Conservation (phyloP, 306 rosid species). For the Vigna mungo region DNA sequence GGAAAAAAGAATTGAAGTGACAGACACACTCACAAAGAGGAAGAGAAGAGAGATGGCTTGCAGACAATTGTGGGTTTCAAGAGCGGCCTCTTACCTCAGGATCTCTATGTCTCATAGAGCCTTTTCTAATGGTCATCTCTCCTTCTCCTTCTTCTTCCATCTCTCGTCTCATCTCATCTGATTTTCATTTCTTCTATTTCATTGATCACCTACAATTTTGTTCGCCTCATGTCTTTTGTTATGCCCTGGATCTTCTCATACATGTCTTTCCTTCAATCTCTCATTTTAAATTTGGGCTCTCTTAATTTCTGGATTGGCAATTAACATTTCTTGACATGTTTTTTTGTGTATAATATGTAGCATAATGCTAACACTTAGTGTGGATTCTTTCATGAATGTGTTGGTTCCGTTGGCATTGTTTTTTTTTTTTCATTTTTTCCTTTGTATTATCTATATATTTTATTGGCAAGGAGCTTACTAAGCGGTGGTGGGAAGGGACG, state of each 20-base stretch:
- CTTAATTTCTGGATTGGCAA: neutral
- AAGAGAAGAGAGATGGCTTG: slow-evolving; percentile 62
- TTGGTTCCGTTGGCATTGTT: neutral
- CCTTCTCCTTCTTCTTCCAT: neutral
- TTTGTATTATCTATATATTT: neutral
- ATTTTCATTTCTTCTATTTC: slow-evolving; percentile 13
- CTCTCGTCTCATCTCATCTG: neutral
- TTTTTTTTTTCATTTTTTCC: neutral
- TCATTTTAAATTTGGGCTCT: neutral
- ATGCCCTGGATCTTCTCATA: slow-evolving; percentile 8
- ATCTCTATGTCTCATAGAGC: slow-evolving; percentile 63
- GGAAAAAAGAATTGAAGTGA: too few relatives aligned
- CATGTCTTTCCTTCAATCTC: slow-evolving; percentile 2
- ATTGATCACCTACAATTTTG: neutral
- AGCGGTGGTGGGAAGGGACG: slow-evolving; percentile 1
- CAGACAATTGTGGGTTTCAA: slow-evolving; percentile 76
- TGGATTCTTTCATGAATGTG: too few relatives aligned
- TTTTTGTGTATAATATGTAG: neutral
- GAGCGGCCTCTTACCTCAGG: slow-evolving; percentile 77
- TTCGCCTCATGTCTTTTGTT: neutral
- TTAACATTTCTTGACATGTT: neutral
- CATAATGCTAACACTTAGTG: too few relatives aligned
- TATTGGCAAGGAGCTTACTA: neutral
- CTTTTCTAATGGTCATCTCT: slow-evolving; percentile 65
- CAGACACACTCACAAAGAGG: too few relatives aligned